Conservation (phyloP, 768 basidiomycete species). For the Exidia glandulosa region DNA sequence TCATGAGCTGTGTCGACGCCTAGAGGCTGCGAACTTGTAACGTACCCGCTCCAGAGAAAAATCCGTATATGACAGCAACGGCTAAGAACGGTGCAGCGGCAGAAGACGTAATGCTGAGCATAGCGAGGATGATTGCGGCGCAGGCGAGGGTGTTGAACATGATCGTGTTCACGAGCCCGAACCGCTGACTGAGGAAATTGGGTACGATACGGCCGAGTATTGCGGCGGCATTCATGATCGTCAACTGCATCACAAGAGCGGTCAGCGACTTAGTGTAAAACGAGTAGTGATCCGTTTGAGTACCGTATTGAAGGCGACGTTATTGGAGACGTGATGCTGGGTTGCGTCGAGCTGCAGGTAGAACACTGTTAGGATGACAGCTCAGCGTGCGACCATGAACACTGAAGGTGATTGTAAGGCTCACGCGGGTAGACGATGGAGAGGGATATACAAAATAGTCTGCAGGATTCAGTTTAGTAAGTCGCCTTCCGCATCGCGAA, state of each 20-base stretch:
- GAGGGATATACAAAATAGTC: neutral
- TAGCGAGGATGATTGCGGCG: constrained; percentile 5
- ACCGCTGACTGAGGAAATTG: constrained; percentile 27
- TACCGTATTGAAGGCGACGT: constrained; percentile 48
- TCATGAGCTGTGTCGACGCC: neutral
- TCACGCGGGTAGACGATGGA: neutral
- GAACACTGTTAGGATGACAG: constrained; percentile 43
- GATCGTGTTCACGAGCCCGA: constrained; percentile 35
- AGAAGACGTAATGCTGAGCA: constrained; percentile 27
- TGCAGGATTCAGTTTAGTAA: neutral
- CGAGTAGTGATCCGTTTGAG: neutral
- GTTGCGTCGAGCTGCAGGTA: constrained; percentile 46
- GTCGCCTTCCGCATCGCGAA: neutral
- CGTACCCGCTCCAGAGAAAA: constrained; percentile 35
- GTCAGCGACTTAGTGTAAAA: neutral
- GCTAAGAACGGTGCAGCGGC: constrained; percentile 22
- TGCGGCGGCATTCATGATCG: constrained; percentile 40
- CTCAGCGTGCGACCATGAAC: neutral
- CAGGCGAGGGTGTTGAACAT: constrained; percentile 9
- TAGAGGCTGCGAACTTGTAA: neutral
- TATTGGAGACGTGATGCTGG: constrained; percentile 31
- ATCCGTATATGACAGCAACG: constrained; percentile 34
- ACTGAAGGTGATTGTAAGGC: neutral
- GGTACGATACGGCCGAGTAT: constrained; percentile 41
- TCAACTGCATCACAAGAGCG: constrained; percentile 25